These are phyloP conservation scores for Neurospora hispaniola DNA, from an alignment of 495 filamentous ascomycete genomes.

Conservation along the genomic window DNA sequence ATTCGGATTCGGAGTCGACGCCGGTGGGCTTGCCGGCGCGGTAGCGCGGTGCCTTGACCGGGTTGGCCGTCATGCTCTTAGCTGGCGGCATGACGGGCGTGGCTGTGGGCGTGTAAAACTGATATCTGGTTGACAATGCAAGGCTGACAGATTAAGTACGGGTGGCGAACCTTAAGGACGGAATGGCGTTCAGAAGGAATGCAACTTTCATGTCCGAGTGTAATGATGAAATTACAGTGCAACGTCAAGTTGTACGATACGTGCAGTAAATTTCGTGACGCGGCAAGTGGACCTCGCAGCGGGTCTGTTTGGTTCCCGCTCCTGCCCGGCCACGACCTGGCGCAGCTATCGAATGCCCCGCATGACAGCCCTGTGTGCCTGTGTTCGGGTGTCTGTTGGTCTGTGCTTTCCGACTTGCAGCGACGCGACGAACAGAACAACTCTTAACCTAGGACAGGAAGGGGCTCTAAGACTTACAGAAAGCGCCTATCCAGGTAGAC, in stretches of 20 bases:
- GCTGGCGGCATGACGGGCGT: constrained; percentile 53
- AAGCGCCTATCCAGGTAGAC: not conserved
- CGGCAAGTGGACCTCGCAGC: not conserved
- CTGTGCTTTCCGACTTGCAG: not conserved
- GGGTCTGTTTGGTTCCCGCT: not conserved
- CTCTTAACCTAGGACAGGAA: not conserved
- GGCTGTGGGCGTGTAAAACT: not conserved
- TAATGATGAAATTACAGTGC: not conserved
- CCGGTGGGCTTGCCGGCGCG: constrained; percentile 73
- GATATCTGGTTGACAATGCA: not conserved
- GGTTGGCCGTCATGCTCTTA: constrained; percentile 94
- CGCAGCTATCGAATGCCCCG: not conserved
- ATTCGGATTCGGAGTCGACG: constrained; percentile 52
- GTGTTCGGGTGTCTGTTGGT: not conserved
- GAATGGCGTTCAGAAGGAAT: not conserved
- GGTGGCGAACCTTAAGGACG: not conserved
- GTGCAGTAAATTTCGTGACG: not conserved
- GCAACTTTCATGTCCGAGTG: not conserved
- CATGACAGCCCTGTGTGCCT: not conserved
- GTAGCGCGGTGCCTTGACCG: constrained; percentile 69
- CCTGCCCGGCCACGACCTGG: not conserved
- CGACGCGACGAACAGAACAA: not conserved
- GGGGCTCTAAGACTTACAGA: not conserved
- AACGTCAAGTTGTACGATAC: not conserved
- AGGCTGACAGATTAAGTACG: not conserved